Conservation (phyloP, 257 asterid genomes). For the Jacaranda copaia region DNA sequence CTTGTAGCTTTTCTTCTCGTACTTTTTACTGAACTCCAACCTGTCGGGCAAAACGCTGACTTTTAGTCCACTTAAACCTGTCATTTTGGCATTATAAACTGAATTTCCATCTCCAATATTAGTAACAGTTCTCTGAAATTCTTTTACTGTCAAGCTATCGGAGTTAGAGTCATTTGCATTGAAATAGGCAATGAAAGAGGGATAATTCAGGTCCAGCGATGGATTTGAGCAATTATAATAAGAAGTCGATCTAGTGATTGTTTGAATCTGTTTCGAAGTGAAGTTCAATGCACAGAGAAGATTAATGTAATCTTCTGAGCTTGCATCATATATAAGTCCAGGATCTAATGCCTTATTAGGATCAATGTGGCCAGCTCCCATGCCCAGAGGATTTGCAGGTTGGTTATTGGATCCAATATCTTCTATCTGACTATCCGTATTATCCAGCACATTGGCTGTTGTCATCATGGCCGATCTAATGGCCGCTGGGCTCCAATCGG, state of each 20-base stretch:
- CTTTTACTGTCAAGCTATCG: slow-evolving; percentile 25
- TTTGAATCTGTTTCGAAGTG: slow-evolving; percentile 48
- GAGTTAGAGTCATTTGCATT: slow-evolving; percentile 18
- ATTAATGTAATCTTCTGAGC: slow-evolving; percentile 50
- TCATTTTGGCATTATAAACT: slow-evolving; percentile 46
- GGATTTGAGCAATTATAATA: slow-evolving; percentile 56
- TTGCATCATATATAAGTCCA: slow-evolving; percentile 66
- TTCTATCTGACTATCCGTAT: slow-evolving; percentile 49
- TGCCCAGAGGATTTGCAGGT: slow-evolving; percentile 62
- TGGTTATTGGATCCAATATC: slow-evolving; percentile 44
- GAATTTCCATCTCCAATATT: slow-evolving; percentile 58
- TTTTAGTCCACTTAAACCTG: slow-evolving; percentile 48
- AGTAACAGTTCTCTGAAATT: slow-evolving; percentile 66
- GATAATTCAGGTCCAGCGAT: slow-evolving; percentile 72
- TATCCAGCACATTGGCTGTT: slow-evolving; percentile 55
- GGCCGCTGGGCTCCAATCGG: slow-evolving; percentile 76
- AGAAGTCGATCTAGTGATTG: slow-evolving; percentile 52
- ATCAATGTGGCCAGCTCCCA: slow-evolving; percentile 78
- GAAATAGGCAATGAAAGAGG: slow-evolving; percentile 73
- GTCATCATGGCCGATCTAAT: slow-evolving; percentile 84
- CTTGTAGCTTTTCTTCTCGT: slow-evolving; percentile 66
- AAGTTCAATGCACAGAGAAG: slow-evolving; percentile 64
- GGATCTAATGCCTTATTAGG: slow-evolving; percentile 77
- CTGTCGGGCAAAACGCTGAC: slow-evolving; percentile 61
- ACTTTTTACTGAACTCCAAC: slow-evolving; percentile 51